Conservation (phyloP, 2,329 filamentous ascomycete genomes). For the Parascedosporium putredinis region DNA sequence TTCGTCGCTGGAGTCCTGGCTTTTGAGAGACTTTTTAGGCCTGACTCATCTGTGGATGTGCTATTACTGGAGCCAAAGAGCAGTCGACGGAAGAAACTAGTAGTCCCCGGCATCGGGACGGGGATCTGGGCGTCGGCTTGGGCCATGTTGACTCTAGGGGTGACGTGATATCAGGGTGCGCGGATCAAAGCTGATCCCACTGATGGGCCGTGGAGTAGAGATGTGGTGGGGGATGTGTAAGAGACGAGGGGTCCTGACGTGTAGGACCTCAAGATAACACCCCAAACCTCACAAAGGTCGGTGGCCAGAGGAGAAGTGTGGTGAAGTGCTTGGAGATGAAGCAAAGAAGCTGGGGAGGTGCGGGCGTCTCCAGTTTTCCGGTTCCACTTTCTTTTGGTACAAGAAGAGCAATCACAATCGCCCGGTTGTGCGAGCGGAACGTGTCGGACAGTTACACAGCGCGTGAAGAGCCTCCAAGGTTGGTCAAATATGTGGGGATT, state of each 20-base stretch:
- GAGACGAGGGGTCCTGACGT: too few species aligned
- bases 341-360: too few species aligned
- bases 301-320: too few species aligned
- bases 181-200: neutral
- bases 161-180: neutral
- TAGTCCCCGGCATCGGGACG: neutral
- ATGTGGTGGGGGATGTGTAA: too few species aligned
- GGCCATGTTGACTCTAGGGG: conserved; percentile 5
- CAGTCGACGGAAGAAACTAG: conserved; percentile 4
- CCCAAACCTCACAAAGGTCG: too few species aligned
- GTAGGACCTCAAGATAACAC: too few species aligned
- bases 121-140: neutral
- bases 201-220: neutral
- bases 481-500: neutral
- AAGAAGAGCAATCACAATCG: neutral
- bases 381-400: neutral
- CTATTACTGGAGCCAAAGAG: conserved; percentile 2
- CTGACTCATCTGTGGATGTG: neutral
- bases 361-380: neutral
- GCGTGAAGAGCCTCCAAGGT: neutral
- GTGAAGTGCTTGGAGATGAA: too few species aligned
- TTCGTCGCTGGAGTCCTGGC: neutral
- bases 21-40: neutral
- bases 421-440: neutral
- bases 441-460: neutral